Conservation (phyloP, 176 grass and related monocot genomes). For the Aegilops speltoides region DNA sequence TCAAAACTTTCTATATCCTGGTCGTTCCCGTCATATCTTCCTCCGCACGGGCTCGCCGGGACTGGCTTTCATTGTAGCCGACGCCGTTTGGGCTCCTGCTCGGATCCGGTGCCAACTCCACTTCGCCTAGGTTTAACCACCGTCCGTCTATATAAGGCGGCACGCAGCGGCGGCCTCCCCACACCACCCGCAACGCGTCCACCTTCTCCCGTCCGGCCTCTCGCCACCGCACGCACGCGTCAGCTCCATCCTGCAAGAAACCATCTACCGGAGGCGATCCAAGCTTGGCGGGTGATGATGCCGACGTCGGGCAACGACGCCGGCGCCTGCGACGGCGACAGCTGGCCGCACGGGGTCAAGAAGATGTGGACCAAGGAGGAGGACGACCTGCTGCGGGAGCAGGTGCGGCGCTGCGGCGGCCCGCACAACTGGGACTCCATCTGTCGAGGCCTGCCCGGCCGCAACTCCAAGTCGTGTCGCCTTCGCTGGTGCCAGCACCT, state of each 20-base stretch:
- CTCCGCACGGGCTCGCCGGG: background rate
- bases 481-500: conserved; percentile 77
- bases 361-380: conserved; percentile 71
- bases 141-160: background rate
- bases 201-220: background rate
- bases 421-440: conserved; percentile 59
- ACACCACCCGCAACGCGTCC: background rate
- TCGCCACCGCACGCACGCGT: background rate
- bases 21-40: background rate
- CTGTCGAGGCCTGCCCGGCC: conserved; percentile 27
- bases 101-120: background rate
- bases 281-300: background rate
- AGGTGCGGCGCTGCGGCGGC: conserved; percentile 49
- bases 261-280: background rate
- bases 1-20: background rate
- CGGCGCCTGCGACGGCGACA: background rate
- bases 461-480: conserved; percentile 74
- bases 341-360: background rate
- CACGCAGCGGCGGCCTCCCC: background rate
- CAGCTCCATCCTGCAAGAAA: background rate
- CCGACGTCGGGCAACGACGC: background rate
- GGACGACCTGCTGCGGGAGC: conserved; percentile 38
- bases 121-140: background rate
- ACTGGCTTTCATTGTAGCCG: background rate
- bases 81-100: background rate